Percentiles rank a stretch among this genome's conserved stretches.
These are phyloP conservation scores for Glutinoglossum americanum DNA, from an alignment of 495 filamentous ascomycete species.

Conservation along the genomic window DNA sequence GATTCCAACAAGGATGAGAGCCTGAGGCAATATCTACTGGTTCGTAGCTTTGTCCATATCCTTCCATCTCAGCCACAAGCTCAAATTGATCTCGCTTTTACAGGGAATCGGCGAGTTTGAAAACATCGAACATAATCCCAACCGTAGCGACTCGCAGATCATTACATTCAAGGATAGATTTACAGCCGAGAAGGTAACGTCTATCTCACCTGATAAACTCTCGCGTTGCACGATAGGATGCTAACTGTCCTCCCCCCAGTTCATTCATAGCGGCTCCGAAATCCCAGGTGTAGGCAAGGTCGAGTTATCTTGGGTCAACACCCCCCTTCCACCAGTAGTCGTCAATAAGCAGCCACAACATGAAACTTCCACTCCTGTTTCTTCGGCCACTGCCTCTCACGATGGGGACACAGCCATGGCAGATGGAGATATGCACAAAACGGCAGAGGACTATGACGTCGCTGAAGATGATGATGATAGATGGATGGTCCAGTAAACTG, in stretches of 20 bases:
- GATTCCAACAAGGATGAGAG: conserved; percentile 58
- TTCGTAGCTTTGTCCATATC: conserved; percentile 28
- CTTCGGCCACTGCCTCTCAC: not conserved
- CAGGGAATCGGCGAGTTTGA: conserved; percentile 73
- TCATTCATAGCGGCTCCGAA: conserved; percentile 43
- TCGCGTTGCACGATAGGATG: not conserved
- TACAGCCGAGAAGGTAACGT: conserved; percentile 51
- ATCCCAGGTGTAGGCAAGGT: conserved; percentile 60
- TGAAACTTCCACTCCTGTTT: not conserved
- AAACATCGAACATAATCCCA: conserved; percentile 43
- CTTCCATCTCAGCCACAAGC: not conserved
- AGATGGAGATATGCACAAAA: not conserved
- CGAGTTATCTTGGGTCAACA: conserved; percentile 49
- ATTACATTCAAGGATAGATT: conserved; percentile 79
- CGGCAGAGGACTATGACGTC: conserved; percentile 4
- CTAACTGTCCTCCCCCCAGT: conserved; percentile 12
- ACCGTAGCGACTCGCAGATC: conserved; percentile 30
- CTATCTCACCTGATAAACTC: not conserved
- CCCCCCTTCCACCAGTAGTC: conserved; percentile 7
- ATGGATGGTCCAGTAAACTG: not conserved
- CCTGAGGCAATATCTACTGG: conserved; percentile 66
- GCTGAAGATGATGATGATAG: conserved; percentile 3
- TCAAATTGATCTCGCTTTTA: not conserved
- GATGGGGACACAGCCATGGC: not conserved
- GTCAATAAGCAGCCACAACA: not conserved